A percentile compares a stretch with the other conserved stretches of the same genome.
phyloP scores from a whole-genome alignment of 2,329 filamentous ascomycete species.

The Fusarium avenaceum region DNA sequence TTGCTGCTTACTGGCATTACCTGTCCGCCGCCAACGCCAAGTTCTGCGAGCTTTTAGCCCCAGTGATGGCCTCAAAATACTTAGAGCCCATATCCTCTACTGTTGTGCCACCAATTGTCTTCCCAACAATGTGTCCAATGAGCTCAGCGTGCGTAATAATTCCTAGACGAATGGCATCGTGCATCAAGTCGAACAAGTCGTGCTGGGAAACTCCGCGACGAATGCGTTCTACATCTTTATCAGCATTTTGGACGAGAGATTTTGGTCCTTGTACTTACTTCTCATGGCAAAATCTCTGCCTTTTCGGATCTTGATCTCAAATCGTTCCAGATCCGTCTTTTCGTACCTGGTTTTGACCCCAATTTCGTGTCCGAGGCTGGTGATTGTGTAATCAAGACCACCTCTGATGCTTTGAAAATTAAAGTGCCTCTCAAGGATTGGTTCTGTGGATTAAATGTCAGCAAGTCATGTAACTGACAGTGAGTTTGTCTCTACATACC shows the following conservation, averaged over 20 bases:
- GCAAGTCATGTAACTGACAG: fast-evolving
- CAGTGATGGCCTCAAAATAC: conserved; percentile 18
- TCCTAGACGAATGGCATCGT: conserved; percentile 9
- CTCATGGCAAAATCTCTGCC: conserved; percentile 7
- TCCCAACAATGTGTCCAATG: conserved; percentile 2
- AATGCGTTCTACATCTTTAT: conserved; percentile 2
- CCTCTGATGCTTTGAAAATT: conserved; percentile 11
- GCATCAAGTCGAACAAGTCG: conserved; percentile 17
- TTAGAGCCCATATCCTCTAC: conserved; percentile 15
- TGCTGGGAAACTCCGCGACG: conserved; percentile 11
- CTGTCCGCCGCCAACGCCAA: conserved; percentile 2
- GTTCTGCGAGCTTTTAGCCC: conserved; percentile 2
- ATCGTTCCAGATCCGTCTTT: conserved; percentile 5
- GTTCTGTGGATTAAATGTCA: not conserved
- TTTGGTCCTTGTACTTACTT: not conserved
- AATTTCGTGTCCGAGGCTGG: conserved; percentile 10
- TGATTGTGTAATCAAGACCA: conserved; percentile 8
- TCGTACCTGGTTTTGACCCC: conserved; percentile 5
- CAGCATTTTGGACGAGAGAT: not conserved
- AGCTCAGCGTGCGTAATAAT: conserved; percentile 7
- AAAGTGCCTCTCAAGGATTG: conserved; percentile 1
- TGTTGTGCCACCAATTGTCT: conserved; percentile 7
- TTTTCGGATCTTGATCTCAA: conserved; percentile 9
- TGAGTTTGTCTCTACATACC: not conserved
- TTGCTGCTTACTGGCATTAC: not conserved